These are phyloP conservation scores for Selaginella tamariscina DNA, from an alignment of 75 land plant genomes.

Conservation along the genomic window DNA sequence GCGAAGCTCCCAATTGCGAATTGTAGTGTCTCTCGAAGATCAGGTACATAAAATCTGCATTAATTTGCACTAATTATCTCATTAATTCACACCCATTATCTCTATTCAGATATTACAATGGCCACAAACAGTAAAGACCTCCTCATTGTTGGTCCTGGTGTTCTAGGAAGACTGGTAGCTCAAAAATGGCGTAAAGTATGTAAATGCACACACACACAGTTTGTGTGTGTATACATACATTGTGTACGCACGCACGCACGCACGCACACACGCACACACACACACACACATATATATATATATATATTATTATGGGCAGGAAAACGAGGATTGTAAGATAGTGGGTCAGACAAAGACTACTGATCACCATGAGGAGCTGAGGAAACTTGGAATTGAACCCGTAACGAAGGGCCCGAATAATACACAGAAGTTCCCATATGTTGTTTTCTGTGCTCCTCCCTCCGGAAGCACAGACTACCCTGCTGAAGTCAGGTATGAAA, in stretches of 20 bases:
- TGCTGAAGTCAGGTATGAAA: constrained; percentile 77
- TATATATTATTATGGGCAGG: constrained; percentile 40
- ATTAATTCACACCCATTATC: no score
- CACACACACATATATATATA: no score
- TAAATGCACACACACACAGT: neutral
- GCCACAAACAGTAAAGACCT: constrained; percentile 25
- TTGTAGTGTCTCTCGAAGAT: no score
- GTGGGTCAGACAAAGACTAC: constrained; percentile 60
- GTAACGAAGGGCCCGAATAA: constrained; percentile 29
- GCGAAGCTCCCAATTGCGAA: no score
- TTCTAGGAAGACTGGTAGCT: constrained; percentile 73
- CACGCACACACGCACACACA: no score
- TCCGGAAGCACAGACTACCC: constrained; percentile 56
- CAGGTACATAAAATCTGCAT: no score
- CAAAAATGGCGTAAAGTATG: constrained; percentile 56
- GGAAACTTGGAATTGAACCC: constrained; percentile 54
- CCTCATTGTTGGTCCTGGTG: constrained; percentile 83
- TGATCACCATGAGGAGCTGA: constrained; percentile 71
- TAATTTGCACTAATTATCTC: no score
- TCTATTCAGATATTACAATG: no score
- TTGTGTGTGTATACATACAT: neutral
- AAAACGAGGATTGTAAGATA: constrained; percentile 52
- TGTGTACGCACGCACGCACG: neutral
- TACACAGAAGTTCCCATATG: constrained; percentile 46
- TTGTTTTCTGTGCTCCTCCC: constrained; percentile 90